These are phyloP conservation scores for Cladophialophora exuberans DNA, from an alignment of 2,329 filamentous ascomycete species.

Conservation along the genomic window DNA sequence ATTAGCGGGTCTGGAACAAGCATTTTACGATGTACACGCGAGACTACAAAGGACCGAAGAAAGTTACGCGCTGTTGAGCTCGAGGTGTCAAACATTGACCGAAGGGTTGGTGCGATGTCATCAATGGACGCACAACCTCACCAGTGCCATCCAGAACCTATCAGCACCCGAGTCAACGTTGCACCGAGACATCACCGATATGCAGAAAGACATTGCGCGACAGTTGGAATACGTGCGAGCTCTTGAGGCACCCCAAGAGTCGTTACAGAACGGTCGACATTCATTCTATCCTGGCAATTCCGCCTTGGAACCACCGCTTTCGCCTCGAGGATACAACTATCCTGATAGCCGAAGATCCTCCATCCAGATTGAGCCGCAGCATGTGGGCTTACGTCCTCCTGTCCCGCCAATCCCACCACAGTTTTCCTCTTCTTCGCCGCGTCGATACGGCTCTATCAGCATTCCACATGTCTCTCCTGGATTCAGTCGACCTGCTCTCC, in stretches of 20 bases:
- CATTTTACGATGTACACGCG: conserved; percentile 75
- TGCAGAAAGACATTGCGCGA: conserved; percentile 66
- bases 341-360: conserved; percentile 79
- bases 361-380: conserved; percentile 60
- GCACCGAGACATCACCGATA: conserved; percentile 66
- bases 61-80: conserved; percentile 73
- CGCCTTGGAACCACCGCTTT: conserved; percentile 75
- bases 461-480: conserved; percentile 69
- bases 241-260: conserved; percentile 67
- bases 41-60: conserved; percentile 84
- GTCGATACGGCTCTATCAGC: conserved; percentile 86
- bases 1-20: conserved; percentile 76
- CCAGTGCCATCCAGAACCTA: conserved; percentile 45
- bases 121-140: conserved; percentile 53
- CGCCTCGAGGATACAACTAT: conserved; percentile 82
- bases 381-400: conserved; percentile 31
- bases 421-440: conserved; percentile 73
- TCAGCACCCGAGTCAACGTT: conserved; percentile 76
- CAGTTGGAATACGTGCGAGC: conserved; percentile 62
- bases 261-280: conserved; percentile 64
- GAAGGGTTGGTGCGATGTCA: conserved; percentile 77
- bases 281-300: conserved; percentile 64
- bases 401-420: conserved; percentile 57
- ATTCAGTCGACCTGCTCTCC: conserved; percentile 71
- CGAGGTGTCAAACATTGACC: conserved; percentile 79